phyloP scores from a whole-genome alignment of 257 asterid genomes.

The Przewalskia tangutica region DNA sequence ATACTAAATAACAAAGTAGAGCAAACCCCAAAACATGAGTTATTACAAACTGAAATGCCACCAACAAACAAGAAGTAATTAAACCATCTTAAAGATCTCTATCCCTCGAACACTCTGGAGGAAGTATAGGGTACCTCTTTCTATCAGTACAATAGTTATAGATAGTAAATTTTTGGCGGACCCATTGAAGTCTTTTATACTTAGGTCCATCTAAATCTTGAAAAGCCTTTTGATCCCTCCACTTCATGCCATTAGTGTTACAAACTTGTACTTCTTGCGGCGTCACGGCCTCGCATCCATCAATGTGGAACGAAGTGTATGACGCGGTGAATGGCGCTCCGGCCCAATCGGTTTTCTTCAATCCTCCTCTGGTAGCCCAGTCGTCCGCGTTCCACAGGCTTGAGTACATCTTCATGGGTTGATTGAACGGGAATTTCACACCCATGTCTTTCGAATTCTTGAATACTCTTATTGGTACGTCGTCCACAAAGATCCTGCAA shows the following conservation, averaged over 20 bases:
- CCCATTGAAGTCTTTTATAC: conserved; percentile 23
- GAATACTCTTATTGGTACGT: conserved; percentile 21
- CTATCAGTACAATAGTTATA: conserved; percentile 31
- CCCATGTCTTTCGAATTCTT: conserved; percentile 27
- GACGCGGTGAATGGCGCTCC: conserved; percentile 27
- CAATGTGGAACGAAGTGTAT: conserved; percentile 27
- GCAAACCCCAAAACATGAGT: no score
- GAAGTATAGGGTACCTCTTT: conserved; percentile 12
- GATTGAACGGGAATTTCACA: conserved; percentile 25
- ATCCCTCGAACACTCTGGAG: conserved; percentile 24
- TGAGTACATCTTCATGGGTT: conserved; percentile 31
- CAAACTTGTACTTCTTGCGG: conserved; percentile 16
- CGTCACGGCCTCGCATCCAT: conserved; percentile 21
- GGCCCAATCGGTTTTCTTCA: conserved; percentile 31
- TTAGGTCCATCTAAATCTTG: conserved; percentile 22
- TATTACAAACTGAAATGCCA: not conserved
- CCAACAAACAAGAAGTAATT: not conserved
- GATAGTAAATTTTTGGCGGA: conserved; percentile 20
- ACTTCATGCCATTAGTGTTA: conserved; percentile 19
- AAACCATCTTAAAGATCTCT: conserved; percentile 17
- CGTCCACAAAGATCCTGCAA: conserved; percentile 29
- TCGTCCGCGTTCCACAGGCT: conserved; percentile 37
- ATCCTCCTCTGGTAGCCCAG: conserved; percentile 40
- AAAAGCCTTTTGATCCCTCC: conserved; percentile 36
- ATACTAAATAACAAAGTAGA: no score